Base-by-base conservation (phyloP, 2,329 filamentous ascomycete genomes). In the Cladosporium oxysporum region DNA sequence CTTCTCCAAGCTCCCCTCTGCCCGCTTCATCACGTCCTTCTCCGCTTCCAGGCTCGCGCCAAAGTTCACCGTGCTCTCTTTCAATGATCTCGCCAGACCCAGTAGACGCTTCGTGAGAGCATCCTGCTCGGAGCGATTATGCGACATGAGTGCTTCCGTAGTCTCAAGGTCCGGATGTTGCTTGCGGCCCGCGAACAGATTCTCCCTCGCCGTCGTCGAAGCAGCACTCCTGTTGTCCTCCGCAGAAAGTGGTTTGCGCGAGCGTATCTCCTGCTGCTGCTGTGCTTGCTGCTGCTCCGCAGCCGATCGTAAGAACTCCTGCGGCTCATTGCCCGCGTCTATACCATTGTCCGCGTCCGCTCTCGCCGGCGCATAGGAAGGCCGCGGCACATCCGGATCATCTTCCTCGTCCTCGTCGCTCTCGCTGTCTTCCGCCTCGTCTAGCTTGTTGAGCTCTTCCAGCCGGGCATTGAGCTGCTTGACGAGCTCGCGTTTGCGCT, bases 61-160 rank as follows among this genome's bases (percentile, higher is more conserved):
- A 79, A 97, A 95, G 3, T 86, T 83, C 63, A 90, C 81, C 4
- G 92, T 91, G 44, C 89, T 91, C 58, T 86, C 80, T 76, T 96
- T 96, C 47, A 97, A 85, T 58, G 90, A 86, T 26, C 85, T 82
- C 0, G 94, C 93, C 80, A 97, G 91, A 53, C 85, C 82, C 26
- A 97, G 83, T n/a, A 98, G 88, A 8, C 91, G 93, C 44, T 86
- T 84, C 0, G 93, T 94, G 3, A 98, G 84, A 37, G 85, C 82
- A 77, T 97, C 92, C 78, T 97, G 93, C 79, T 97, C 92, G 63
- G 83, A 83, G 62, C 91, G 90, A 74, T 96, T 88, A 73, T 90
- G 85, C 71, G 91, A 87, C 52, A 97, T 85, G 35, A 93, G 84
- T 0, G 88, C 84, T 80, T 96, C 92, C 0, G 78, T 77, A 35